Evolutionary conservation across 495 filamentous ascomycete species (phyloP).

Genomic region (Cairneyella variabilis): DNA sequence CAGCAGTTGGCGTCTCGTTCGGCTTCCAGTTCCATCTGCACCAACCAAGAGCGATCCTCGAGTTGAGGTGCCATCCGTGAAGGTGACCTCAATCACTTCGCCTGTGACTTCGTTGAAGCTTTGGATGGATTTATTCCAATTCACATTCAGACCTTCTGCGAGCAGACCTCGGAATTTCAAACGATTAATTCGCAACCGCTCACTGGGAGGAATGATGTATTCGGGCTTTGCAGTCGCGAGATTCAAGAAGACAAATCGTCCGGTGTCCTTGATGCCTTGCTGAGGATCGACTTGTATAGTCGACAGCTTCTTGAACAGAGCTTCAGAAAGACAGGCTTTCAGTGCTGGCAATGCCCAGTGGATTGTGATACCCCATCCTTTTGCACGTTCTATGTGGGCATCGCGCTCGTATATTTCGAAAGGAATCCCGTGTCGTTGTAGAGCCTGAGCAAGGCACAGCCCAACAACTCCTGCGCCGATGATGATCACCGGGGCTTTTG

Average conservation of each 20-base stretch:
- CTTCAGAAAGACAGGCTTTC: slow-evolving; percentile 32
- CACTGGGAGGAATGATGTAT: slow-evolving; percentile 28
- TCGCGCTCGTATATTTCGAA: slow-evolving; percentile 56
- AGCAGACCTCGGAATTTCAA: slow-evolving; percentile 38
- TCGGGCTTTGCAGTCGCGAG: slow-evolving; percentile 38
- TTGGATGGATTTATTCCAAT: slow-evolving; percentile 47
- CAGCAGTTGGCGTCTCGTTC: slow-evolving; percentile 29
- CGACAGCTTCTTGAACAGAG: slow-evolving; percentile 32
- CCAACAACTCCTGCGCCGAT: slow-evolving; percentile 52
- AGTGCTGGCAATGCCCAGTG: slow-evolving; percentile 44
- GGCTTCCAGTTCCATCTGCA: slow-evolving; percentile 39
- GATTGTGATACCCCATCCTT: slow-evolving; percentile 50
- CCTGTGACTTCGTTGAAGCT: slow-evolving; percentile 32
- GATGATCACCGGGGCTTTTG: slow-evolving; percentile 26
- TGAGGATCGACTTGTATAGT: slow-evolving; percentile 39
- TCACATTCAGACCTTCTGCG: slow-evolving; percentile 33
- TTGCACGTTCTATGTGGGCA: slow-evolving; percentile 34
- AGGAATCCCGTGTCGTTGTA: slow-evolving; percentile 25
- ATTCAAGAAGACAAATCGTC: slow-evolving; percentile 38
- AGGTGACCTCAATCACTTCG: slow-evolving; percentile 30
- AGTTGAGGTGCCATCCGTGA: slow-evolving; percentile 34
- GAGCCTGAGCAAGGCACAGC: slow-evolving; percentile 51
- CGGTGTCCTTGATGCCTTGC: slow-evolving; percentile 26
- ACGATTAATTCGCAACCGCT: slow-evolving; percentile 39
- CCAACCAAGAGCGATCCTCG: slow-evolving; percentile 36